phyloP scores from a whole-genome alignment of 192 early-diverging fungal genomes.

The Spizellomyces punctatus region DNA sequence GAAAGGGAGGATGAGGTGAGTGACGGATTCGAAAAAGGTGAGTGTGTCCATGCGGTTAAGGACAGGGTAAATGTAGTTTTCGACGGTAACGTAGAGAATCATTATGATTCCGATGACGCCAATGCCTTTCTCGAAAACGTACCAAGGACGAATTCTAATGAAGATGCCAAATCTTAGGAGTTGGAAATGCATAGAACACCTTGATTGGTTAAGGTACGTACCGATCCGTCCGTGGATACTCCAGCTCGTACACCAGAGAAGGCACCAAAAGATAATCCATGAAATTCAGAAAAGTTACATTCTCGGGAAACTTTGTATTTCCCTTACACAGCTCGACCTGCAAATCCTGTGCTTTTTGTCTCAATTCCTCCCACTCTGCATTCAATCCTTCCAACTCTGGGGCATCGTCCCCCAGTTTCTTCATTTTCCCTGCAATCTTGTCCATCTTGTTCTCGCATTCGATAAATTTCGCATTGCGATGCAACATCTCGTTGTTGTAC shows the following conservation, averaged over 20 bases:
- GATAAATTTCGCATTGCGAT: constrained; percentile 22
- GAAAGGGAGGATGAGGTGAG: constrained; percentile 82
- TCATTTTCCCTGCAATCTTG: constrained; percentile 24
- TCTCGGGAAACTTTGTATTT: constrained; percentile 63
- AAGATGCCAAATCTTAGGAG: neutral
- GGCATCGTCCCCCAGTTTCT: constrained; percentile 19
- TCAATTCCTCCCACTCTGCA: constrained; percentile 19
- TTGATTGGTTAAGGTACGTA: constrained; percentile 43
- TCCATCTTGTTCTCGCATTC: constrained; percentile 25
- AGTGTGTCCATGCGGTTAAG: constrained; percentile 59
- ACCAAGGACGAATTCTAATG: constrained; percentile 76
- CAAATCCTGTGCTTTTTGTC: constrained; percentile 10
- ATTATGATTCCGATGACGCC: constrained; percentile 80
- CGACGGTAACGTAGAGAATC: constrained; percentile 82
- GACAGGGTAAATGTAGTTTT: constrained; percentile 84
- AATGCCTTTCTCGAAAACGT: constrained; percentile 82
- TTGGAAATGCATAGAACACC: neutral
- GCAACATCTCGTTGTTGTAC: constrained; percentile 70
- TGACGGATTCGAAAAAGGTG: constrained; percentile 58
- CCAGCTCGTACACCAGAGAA: constrained; percentile 89
- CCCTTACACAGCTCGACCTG: constrained; percentile 29
- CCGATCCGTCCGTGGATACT: constrained; percentile 84
- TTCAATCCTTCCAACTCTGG: neutral
- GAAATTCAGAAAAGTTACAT: constrained; percentile 82
- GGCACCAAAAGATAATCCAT: constrained; percentile 86